These are phyloP conservation scores for Kwoniella bestiolae DNA, from an alignment of 768 basidiomycete genomes.

Conservation along the genomic window DNA sequence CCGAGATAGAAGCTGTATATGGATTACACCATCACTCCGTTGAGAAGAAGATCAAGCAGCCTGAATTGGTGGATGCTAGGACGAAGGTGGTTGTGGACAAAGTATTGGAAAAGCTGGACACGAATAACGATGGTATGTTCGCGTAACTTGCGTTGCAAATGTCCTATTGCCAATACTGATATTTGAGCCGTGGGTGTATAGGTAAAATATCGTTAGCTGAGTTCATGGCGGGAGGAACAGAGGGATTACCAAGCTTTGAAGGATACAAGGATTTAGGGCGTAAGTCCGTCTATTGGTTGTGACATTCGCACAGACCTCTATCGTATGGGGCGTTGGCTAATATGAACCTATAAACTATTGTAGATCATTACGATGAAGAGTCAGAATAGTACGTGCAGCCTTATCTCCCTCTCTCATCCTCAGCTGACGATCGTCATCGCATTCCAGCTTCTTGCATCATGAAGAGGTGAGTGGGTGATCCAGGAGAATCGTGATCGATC, in stretches of 20 bases:
- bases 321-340: conserved; percentile 1
- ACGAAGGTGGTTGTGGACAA: conserved; percentile 75
- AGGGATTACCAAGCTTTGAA: conserved; percentile 55
- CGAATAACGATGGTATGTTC: conserved; percentile 69
- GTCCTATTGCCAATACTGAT: too few species aligned
- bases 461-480: conserved; percentile 68
- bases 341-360: background rate
- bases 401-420: background rate
- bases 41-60: conserved; percentile 69
- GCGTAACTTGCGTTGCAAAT: too few species aligned
- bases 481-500: too few species aligned
- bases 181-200: conserved; percentile 4
- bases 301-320: background rate
- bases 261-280: conserved; percentile 57
- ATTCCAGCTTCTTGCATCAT: conserved; percentile 68
- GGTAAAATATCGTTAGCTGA: conserved; percentile 53
- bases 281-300: conserved; percentile 34
- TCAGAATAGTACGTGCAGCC: conserved; percentile 55
- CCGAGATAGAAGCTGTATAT: conserved; percentile 93
- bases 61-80: conserved; percentile 76
- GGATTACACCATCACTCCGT: conserved; percentile 89
- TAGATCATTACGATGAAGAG: conserved; percentile 57
- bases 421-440: conserved; percentile 12
- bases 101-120: conserved; percentile 74
- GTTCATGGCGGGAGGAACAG: conserved; percentile 53